Conservation (phyloP, 371 early-diverging fungal genomes). For the Rhizopus delemar region DNA sequence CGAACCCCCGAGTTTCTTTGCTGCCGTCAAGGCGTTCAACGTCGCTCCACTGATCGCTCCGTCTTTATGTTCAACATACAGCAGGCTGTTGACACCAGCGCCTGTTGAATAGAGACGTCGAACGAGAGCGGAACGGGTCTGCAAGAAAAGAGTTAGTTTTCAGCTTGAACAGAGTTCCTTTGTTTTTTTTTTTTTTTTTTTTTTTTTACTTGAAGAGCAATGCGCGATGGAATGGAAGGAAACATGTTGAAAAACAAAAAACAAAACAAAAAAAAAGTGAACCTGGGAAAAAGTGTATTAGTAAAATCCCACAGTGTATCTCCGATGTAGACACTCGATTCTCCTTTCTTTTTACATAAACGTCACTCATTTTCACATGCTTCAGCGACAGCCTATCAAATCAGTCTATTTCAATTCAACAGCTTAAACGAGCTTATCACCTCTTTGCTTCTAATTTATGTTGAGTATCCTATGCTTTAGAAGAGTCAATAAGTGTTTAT, state of each 20-base stretch:
- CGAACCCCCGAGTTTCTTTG: constrained; percentile 72
- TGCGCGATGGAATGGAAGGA: constrained; percentile 29
- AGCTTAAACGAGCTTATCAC: too few species aligned
- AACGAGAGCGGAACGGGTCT: constrained; percentile 42
- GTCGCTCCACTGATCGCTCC: constrained; percentile 72
- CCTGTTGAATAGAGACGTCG: constrained; percentile 63
- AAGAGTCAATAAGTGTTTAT: too few species aligned
- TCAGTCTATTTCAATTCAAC: too few species aligned
- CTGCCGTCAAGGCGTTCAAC: constrained; percentile 90
- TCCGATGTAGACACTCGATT: not conserved
- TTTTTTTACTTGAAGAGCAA: constrained; percentile 35
- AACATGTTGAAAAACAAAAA: constrained; percentile 10
- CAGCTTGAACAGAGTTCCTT: not conserved
- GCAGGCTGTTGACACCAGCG: constrained; percentile 68
- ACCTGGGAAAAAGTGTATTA: constrained; percentile 1
- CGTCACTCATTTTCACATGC: too few species aligned
- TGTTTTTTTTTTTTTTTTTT: too few species aligned
- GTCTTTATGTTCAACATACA: constrained; percentile 90
- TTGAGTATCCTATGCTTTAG: too few species aligned
- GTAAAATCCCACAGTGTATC: not conserved
- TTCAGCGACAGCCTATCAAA: too few species aligned
- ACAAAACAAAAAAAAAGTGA: not conserved
- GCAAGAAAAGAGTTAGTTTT: not conserved
- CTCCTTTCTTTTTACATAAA: not conserved
- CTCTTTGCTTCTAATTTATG: too few species aligned